Base-by-base conservation (phyloP, 2,329 filamentous ascomycete genomes). In the Apiospora marii region DNA sequence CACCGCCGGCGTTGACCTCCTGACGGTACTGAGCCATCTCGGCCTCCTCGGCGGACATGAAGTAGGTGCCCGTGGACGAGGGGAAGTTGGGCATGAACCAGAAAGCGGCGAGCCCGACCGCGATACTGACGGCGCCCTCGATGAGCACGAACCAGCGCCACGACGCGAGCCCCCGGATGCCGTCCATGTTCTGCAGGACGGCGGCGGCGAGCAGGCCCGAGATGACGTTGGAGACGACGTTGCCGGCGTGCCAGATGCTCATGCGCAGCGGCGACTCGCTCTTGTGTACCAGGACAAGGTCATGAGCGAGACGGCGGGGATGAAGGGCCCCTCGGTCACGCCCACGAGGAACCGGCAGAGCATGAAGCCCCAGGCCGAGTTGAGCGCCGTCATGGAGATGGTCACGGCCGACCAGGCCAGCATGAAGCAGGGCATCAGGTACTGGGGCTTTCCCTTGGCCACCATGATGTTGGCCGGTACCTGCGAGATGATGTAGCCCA, bases 241-340 rank as follows among this genome's bases (percentile, higher is more conserved):
- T 85, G 30, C 84, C 85, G 0, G 83, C 84, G 74, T 85, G 85
- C 79, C 85, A 83, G 24, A 86, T 81, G 7, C 82, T 84, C 78
- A 85, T 86, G 0, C 85, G 78, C 12, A 83, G 78, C 0, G 84
- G 84, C 0, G 81, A 79, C 70, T 87, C 85, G 14, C 81, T 77
- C 58, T 85, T 84, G 83, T 86, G 73, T 87, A 87, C 85, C 85
- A 87, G 0, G 84, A 85, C 0, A 83, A 85, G 1, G 82, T 82
- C 77, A 85, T 84, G 48, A 87, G 84, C 6, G 86, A 80, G 1
- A 81, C 84, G 34, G 83, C 87, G 0, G 87, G 87, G 4, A 87
- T 82, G 74, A 87, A 88, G 0, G 80, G 80, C 0, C 79, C 81
- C 68, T 82, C 81, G 0, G 78, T 77, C 5, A 82, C 16, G 0